Percentiles rank a stretch among this genome's conserved stretches.
phyloP scores from a whole-genome alignment of 1,284 basidiomycete species.

The Ustilago trichophora region DNA sequence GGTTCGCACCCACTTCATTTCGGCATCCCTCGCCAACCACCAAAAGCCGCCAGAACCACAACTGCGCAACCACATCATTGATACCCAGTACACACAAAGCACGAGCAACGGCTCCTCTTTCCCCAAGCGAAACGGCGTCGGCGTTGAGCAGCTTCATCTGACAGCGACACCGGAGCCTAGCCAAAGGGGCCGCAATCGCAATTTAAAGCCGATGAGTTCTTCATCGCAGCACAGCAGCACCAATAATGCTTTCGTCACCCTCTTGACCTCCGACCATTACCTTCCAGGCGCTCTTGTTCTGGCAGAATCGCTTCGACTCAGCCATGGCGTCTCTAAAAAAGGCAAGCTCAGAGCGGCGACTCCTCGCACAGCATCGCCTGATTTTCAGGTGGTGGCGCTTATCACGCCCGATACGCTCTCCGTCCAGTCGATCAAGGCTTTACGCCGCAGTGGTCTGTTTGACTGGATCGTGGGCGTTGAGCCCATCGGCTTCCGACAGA shows the following conservation, averaged over 20 bases:
- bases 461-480: constrained; percentile 86
- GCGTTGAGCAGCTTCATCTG: background rate
- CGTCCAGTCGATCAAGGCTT: constrained; percentile 80
- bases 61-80: no score
- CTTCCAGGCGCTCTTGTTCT: constrained; percentile 89
- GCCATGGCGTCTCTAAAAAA: constrained; percentile 34
- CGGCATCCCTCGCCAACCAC: no score
- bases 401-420: constrained; percentile 92
- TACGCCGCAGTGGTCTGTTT: constrained; percentile 76
- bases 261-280: constrained; percentile 88
- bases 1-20: no score
- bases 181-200: no score
- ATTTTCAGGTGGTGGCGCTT: constrained; percentile 79
- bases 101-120: no score
- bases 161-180: background rate
- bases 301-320: constrained; percentile 74
- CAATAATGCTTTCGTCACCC: constrained; percentile 72
- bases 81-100: no score
- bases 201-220: constrained; percentile 18
- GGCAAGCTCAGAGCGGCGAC: constrained; percentile 5
- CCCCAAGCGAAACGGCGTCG: background rate
- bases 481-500: constrained; percentile 65
- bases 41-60: no score
- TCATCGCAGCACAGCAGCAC: constrained; percentile 15
- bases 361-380: background rate